Conservation (phyloP, 2,329 filamentous ascomycete species). For the Ceratocystis alfenasii region DNA sequence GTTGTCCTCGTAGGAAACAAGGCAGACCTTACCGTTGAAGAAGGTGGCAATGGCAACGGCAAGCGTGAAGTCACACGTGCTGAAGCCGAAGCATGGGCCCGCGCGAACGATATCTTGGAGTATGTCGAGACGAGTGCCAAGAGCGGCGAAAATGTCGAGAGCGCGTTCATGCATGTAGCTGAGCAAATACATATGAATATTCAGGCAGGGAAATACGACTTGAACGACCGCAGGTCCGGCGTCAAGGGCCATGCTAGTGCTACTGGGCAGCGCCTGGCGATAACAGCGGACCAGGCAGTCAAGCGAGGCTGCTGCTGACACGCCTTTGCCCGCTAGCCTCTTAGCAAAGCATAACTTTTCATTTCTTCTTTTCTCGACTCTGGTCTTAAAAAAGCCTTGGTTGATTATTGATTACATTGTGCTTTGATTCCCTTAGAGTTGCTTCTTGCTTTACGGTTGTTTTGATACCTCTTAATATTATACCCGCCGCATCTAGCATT, state of each 20-base stretch:
- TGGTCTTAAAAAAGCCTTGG: neutral
- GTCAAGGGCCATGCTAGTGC: conserved; percentile 61
- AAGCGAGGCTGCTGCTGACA: conserved; percentile 39
- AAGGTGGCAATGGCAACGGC: conserved; percentile 24
- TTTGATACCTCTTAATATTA: neutral
- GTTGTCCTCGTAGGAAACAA: conserved; percentile 95
- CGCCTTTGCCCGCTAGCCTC: neutral
- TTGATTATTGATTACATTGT: neutral
- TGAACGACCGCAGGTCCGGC: conserved; percentile 83
- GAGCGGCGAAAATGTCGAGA: conserved; percentile 85
- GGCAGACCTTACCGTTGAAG: conserved; percentile 55
- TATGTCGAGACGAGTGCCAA: conserved; percentile 97
- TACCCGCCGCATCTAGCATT: neutral
- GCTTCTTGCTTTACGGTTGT: neutral
- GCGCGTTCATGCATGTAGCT: conserved; percentile 83
- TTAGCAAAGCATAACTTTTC: neutral
- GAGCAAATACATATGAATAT: conserved; percentile 96
- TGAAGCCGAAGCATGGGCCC: conserved; percentile 86
- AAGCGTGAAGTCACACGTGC: conserved; percentile 68
- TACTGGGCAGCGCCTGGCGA: conserved; percentile 35
- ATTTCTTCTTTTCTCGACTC: neutral
- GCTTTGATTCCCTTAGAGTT: neutral
- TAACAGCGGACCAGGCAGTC: conserved; percentile 31
- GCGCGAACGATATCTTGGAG: conserved; percentile 70
- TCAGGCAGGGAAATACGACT: conserved; percentile 83